Evolutionary conservation across 331 rosid genomes (phyloP), one percentile per base, ranked within the genome.

Genomic region (Prunus yedoensis): DNA sequence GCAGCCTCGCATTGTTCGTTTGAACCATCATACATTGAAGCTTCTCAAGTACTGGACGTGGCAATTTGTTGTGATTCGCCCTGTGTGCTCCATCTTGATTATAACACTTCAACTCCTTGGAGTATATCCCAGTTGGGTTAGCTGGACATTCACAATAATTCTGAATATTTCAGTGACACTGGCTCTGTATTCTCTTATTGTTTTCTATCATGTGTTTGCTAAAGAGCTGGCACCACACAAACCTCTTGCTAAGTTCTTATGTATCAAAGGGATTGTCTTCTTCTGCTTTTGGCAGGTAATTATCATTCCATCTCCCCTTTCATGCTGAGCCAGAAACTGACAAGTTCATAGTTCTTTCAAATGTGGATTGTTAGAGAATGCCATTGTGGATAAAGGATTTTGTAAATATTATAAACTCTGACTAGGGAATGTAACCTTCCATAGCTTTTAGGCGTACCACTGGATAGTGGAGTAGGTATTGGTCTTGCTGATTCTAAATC

Each of bases 211-310:
- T 66, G 81, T 81, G 41, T 81, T 81, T 72, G 81, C 72, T 20
- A 81, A 77, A 58, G 85, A 81, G 78, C 60, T 81, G 75, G 73
- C 50, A 66, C 85, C 81, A 65, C 81, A 76, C 61, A 81, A 68
- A 54, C 78, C 85, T 51, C 85, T 81, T 66, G 78, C 85, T n/a
- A 81, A 81, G 25, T 77, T 81, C 62, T 57, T 81, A 51, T 81
- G 85, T 75, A 77, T 81, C 78, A 81, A 81, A 81, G 85, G 85
- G 68, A 77, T 81, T 17, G 81, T 81, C 67, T 81, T 80, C 63
- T 80, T 81, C 81, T 76, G 85, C 81, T 81, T 81, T 66, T 81
- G 85, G 81, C 85, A 77, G 85, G 85, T 81, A 77, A 77, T 23
- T 41, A 50, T 80, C 71, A 57, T 30, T 27, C 50, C 25, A 10